Evolutionary conservation across 140 eudicot species (phyloP).

Genomic region (Erigeron philadelphicus): DNA sequence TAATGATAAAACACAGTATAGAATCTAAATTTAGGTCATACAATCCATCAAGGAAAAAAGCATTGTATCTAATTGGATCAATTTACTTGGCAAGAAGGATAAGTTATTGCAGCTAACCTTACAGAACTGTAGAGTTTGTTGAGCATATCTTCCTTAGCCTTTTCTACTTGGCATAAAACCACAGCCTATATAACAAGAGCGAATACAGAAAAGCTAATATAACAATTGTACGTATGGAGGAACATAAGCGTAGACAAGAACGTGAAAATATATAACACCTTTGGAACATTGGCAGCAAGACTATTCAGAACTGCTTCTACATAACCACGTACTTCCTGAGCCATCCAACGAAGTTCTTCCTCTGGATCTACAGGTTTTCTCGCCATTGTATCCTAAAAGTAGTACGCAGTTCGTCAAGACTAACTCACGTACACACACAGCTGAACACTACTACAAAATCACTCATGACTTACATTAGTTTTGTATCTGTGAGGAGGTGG

Average conservation of each 20-base stretch:
- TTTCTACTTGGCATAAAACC: conserved; percentile 98
- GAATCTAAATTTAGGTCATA: not conserved
- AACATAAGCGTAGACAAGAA: not conserved
- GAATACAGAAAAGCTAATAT: not conserved
- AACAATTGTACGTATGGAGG: not conserved
- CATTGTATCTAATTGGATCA: not conserved
- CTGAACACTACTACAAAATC: not conserved
- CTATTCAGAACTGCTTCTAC: conserved; percentile 99
- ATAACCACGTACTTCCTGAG: conserved; percentile 99
- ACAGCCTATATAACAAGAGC: conserved; percentile 66
- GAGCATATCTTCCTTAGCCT: conserved; percentile 98
- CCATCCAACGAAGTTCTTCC: conserved; percentile 99
- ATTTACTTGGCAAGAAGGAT: not conserved
- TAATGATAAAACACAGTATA: not conserved
- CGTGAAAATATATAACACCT: conserved; percentile 36
- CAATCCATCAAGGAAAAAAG: not conserved
- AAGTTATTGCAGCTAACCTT: conserved; percentile 49
- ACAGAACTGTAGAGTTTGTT: conserved; percentile 86
- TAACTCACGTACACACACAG: not conserved
- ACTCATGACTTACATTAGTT: not conserved
- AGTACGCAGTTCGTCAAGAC: not conserved
- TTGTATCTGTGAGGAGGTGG: not conserved
- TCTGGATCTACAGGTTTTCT: conserved; percentile 97
- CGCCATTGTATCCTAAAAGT: conserved; percentile 75
- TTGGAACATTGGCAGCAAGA: conserved; percentile 98